A percentile compares a stretch with the other conserved stretches of the same genome.
Evolutionary conservation across 2,329 filamentous ascomycete species (phyloP).

Genomic region (Talaromyces sp.): DNA sequence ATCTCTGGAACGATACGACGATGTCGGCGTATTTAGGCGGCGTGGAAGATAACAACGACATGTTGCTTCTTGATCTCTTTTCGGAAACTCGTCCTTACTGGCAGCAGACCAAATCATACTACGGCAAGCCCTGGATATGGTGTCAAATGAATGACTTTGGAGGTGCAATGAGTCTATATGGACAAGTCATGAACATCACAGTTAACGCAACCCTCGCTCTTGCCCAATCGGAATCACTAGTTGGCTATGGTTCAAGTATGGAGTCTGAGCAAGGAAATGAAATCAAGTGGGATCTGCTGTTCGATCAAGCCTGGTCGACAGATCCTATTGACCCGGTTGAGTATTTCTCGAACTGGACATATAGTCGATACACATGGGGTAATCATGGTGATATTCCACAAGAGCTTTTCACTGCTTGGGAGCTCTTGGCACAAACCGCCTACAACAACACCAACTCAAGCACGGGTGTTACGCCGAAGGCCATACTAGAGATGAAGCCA

Average conservation of each 20-base stretch:
- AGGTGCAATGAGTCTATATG: conserved; percentile 45
- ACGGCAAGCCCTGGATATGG: conserved; percentile 51
- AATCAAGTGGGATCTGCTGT: conserved; percentile 45
- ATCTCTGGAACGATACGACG: conserved; percentile 45
- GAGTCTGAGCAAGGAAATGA: conserved; percentile 50
- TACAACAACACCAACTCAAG: conserved; percentile 45
- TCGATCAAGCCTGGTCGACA: conserved; percentile 46
- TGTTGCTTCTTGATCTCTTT: conserved; percentile 48
- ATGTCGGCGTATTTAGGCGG: conserved; percentile 47
- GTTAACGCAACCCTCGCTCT: conserved; percentile 41
- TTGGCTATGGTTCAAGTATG: conserved; percentile 45
- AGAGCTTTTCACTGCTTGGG: conserved; percentile 41
- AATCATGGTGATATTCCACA: conserved; percentile 18
- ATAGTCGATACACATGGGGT: conserved; percentile 31
- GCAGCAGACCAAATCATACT: conserved; percentile 45
- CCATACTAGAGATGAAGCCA: conserved; percentile 42
- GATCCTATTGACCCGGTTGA: conserved; percentile 36
- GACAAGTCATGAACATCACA: conserved; percentile 46
- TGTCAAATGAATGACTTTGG: conserved; percentile 48
- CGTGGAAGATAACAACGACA: conserved; percentile 37
- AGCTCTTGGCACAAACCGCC: conserved; percentile 38
- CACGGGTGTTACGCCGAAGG: conserved; percentile 34
- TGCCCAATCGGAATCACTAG: conserved; percentile 33
- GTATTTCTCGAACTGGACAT: conserved; percentile 45
- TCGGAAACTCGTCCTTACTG: conserved; percentile 46